Evolutionary conservation across 352 stramenopile genomes (phyloP).

Genomic region (Phytophthora constricta): DNA sequence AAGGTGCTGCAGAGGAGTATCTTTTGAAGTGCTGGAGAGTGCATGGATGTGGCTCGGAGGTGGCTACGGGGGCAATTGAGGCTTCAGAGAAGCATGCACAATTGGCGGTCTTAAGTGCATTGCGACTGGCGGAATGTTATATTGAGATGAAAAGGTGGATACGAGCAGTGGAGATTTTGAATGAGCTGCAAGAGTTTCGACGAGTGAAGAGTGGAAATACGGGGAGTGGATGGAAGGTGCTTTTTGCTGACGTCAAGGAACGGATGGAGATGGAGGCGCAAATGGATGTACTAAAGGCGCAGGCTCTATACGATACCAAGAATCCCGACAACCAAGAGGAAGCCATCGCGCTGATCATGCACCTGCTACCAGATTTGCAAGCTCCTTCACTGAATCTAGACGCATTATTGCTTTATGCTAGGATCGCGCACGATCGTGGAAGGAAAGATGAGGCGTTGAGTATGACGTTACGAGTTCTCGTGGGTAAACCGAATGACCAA

Average conservation of each 20-base stretch:
- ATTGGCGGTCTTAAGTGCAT: slow-evolving; percentile 45
- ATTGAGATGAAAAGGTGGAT: slow-evolving; percentile 37
- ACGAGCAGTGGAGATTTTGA: slow-evolving; percentile 42
- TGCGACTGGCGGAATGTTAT: slow-evolving; percentile 59
- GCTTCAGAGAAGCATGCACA: slow-evolving; percentile 34
- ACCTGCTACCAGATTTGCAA: slow-evolving; percentile 63
- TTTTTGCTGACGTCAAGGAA: slow-evolving; percentile 43
- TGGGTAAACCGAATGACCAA: slow-evolving; percentile 56
- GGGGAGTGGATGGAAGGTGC: slow-evolving; percentile 12
- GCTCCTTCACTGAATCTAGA: slow-evolving; percentile 62
- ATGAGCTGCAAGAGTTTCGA: slow-evolving; percentile 53
- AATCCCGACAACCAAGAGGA: slow-evolving; percentile 52
- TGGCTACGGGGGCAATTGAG: not conserved
- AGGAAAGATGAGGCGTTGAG: slow-evolving; percentile 66
- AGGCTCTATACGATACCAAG: slow-evolving; percentile 57
- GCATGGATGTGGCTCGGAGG: slow-evolving; percentile 12
- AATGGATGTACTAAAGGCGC: slow-evolving; percentile 58
- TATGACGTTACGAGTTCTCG: slow-evolving; percentile 72
- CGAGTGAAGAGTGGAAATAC: slow-evolving; percentile 32
- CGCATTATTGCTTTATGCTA: slow-evolving; percentile 68
- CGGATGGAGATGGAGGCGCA: slow-evolving; percentile 46
- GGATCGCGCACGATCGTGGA: slow-evolving; percentile 64
- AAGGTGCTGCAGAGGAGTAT: slow-evolving; percentile 44
- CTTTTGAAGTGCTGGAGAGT: slow-evolving; percentile 56
- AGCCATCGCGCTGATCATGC: slow-evolving; percentile 60